Evolutionary conservation across 1,139 yeast species (phyloP), one percentile per base, ranked within the genome.

Genomic region (Debaryomycetaceae sp.): DNA sequence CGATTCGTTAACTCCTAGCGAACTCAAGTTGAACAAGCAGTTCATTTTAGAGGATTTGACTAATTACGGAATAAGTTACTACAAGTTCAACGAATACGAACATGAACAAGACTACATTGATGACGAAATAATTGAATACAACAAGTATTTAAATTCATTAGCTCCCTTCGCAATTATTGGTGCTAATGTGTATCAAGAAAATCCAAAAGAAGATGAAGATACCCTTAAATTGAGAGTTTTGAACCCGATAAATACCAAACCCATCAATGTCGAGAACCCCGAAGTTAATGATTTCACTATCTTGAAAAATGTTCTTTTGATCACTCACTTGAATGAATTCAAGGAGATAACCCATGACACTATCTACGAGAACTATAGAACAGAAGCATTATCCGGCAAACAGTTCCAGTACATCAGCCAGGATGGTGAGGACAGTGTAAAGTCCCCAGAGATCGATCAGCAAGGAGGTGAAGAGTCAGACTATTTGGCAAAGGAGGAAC

Each of bases 281-380:
- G 73, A 67, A 15, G 67, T 69, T 45, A 80, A 83, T 46, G 89
- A 83, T 57, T 83, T 83, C 53, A 72, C 83, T 9, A 70, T 76
- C 40, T 71, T 84, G 58, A 82, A 81, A 59, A 79, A 83, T 43
- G 82, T 83, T 5, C 61, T 84, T 45, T 70, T 84, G 48, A 87
- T 87, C 33, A 83, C 91, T n/a, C 91, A 84, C 59, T 69, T 84
- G 54, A 85, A 83, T 58, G 91, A 84, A 49, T 75, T 84, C 52
- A 83, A 83, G 59, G 88, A 83, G 49, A 64, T 76, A 37, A 83
- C 91, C 5, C 87, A 82, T 53, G 79, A 79, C 42, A 66, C 73
- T 41, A 70, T 83, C 45, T 84, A 84, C 60, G 91, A 84, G 59
- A 73, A 75, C 50, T 84, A 81, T 59, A 78, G 92, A 69, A 81